These are phyloP conservation scores for Lotus japonicus DNA, from an alignment of 306 rosid species.

Conservation along the genomic window DNA sequence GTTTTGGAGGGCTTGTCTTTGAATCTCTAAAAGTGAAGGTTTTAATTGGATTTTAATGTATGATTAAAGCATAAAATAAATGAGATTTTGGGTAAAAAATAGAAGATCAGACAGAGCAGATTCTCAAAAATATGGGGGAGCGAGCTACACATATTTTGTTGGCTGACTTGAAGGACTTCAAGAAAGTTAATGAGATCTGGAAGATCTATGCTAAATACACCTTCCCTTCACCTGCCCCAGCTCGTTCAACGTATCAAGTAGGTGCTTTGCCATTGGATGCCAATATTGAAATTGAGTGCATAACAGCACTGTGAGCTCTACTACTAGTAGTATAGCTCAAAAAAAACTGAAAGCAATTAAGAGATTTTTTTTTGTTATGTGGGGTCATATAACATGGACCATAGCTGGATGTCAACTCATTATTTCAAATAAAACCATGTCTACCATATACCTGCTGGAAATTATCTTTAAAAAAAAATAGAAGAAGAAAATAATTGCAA, in stretches of 20 bases:
- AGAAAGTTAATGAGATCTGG: slow-evolving; percentile 86
- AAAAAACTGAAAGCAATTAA: neutral
- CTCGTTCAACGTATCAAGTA: slow-evolving; percentile 86
- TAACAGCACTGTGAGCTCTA: slow-evolving; percentile 52
- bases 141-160: slow-evolving; percentile 73
- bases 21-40: too few relatives aligned
- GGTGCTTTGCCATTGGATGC: slow-evolving; percentile 91
- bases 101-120: too few relatives aligned
- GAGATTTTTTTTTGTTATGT: neutral
- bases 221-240: slow-evolving; percentile 80
- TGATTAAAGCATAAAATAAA: too few relatives aligned
- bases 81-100: too few relatives aligned
- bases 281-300: slow-evolving; percentile 92
- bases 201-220: slow-evolving; percentile 94
- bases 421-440: neutral
- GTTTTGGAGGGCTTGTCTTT: too few relatives aligned
- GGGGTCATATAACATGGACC: neutral
- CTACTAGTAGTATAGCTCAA: neutral
- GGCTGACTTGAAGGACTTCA: slow-evolving; percentile 96
- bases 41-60: too few relatives aligned
- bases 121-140: slow-evolving; percentile 93
- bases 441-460: neutral
- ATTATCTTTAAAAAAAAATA: too few relatives aligned
- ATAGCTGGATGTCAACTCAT: neutral
- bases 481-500: too few relatives aligned